phyloP scores from a whole-genome alignment of 345 rosid species.

The Pugionium dolabratum region DNA sequence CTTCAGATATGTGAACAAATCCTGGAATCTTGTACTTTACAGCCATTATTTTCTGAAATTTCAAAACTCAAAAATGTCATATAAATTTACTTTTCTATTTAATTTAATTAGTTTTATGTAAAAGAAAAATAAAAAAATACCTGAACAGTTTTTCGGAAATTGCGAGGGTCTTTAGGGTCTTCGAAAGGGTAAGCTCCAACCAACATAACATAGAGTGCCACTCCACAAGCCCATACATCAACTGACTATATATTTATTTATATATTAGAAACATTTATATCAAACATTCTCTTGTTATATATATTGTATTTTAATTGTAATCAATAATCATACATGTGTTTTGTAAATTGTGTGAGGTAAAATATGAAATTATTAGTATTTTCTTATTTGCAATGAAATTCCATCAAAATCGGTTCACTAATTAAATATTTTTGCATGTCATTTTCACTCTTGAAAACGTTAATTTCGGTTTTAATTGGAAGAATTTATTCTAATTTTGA shows the following conservation, averaged over 20 bases:
- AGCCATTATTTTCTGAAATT: constrained; percentile 76
- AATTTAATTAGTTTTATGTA: not conserved
- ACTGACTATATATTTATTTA: constrained; percentile 45
- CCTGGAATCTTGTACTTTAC: constrained; percentile 85
- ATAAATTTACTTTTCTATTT: not conserved
- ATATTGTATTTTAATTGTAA: not conserved
- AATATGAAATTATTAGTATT: no score
- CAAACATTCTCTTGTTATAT: not conserved
- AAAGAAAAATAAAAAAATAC: constrained; percentile 30
- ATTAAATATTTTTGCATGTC: no score
- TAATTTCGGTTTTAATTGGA: no score
- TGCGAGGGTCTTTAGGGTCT: constrained; percentile 67
- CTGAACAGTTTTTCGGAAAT: constrained; percentile 71
- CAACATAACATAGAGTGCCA: constrained; percentile 79
- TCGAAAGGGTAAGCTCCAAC: constrained; percentile 86
- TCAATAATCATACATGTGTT: not conserved
- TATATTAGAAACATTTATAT: not conserved
- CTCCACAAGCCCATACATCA: constrained; percentile 91
- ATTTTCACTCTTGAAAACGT: no score
- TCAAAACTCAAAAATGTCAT: not conserved
- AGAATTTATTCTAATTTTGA: no score
- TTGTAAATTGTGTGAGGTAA: no score
- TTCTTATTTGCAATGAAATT: no score
- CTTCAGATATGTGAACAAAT: constrained; percentile 73
- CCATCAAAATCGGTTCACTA: no score